Conservation (phyloP, 371 early-diverging fungal genomes). For the Funneliformis caledonium region DNA sequence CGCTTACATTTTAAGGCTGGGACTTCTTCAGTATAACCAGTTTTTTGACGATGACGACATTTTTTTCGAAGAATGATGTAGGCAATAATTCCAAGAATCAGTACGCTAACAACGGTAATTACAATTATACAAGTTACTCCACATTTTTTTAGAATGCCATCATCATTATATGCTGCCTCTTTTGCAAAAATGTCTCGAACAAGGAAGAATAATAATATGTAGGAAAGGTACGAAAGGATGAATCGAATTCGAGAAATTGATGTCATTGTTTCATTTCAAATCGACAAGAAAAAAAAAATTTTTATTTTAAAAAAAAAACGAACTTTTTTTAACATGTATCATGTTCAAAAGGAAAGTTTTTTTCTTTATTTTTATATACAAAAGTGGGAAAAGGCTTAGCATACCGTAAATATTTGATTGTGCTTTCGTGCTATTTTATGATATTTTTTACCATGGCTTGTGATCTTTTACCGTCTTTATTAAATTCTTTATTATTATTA, state of each 20-base stretch:
- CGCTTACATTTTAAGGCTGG: neutral
- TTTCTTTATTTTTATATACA: too few relatives aligned
- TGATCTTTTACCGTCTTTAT: too few relatives aligned
- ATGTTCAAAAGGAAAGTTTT: too few relatives aligned
- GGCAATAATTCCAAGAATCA: neutral
- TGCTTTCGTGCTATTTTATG: too few relatives aligned
- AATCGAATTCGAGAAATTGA: neutral
- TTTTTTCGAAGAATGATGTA: neutral
- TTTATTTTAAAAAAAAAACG: neutral
- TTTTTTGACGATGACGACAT: neutral
- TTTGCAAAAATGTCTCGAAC: neutral
- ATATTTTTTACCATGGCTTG: too few relatives aligned
- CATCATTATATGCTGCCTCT: neutral
- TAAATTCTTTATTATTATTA: too few relatives aligned
- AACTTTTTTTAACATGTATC: too few relatives aligned
- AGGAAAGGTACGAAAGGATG: neutral
- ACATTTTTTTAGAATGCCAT: neutral
- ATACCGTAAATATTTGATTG: too few relatives aligned
- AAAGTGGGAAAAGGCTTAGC: too few relatives aligned
- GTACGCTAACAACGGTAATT: neutral
- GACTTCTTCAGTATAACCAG: neutral
- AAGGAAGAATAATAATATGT: neutral
- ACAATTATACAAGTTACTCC: neutral
- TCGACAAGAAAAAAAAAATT: neutral
- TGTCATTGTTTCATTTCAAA: neutral